Conservation (phyloP, 768 basidiomycete species). For the Dioszegia hungarica region DNA sequence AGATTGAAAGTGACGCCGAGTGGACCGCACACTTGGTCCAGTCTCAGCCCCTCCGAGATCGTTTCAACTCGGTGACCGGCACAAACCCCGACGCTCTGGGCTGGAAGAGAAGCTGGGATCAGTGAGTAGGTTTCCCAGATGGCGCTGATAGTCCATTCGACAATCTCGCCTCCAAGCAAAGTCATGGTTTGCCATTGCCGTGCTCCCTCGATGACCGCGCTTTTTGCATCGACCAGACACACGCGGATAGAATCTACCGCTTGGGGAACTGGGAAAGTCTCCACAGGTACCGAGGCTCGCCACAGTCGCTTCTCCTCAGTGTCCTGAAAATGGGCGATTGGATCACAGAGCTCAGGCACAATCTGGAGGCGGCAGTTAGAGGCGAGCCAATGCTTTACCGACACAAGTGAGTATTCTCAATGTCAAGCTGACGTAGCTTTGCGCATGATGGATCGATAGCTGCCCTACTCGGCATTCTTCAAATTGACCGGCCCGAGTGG, state of each 20-base stretch:
- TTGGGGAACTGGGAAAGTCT: conserved; percentile 33
- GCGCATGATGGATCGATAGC: conserved; percentile 38
- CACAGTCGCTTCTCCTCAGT: conserved; percentile 25
- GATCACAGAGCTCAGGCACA: conserved; percentile 23
- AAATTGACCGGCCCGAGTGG: conserved; percentile 25
- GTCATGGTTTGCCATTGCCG: conserved; percentile 28
- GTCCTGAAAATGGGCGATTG: conserved; percentile 27
- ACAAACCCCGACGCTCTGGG: conserved; percentile 26
- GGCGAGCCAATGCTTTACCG: conserved; percentile 15
- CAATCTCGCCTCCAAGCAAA: conserved; percentile 36
- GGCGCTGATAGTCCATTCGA: conserved; percentile 21
- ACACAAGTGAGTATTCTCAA: conserved; percentile 19
- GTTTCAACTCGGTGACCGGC: conserved; percentile 30
- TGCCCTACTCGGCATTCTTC: conserved; percentile 32
- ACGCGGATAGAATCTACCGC: conserved; percentile 26
- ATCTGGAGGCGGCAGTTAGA: conserved; percentile 11
- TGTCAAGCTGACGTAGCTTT: conserved; percentile 11
- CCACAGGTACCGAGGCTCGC: conserved; percentile 22
- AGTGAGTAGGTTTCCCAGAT: conserved; percentile 16
- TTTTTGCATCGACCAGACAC: conserved; percentile 21
- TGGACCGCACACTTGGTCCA: conserved; percentile 25
- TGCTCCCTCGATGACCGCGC: conserved; percentile 29
- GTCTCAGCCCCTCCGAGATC: conserved; percentile 7
- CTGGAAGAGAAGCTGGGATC: conserved; percentile 33
- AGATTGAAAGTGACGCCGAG: conserved; percentile 3